Base-by-base conservation (phyloP, 176 grass and related monocot species). In the Thinopyrum elongatum region DNA sequence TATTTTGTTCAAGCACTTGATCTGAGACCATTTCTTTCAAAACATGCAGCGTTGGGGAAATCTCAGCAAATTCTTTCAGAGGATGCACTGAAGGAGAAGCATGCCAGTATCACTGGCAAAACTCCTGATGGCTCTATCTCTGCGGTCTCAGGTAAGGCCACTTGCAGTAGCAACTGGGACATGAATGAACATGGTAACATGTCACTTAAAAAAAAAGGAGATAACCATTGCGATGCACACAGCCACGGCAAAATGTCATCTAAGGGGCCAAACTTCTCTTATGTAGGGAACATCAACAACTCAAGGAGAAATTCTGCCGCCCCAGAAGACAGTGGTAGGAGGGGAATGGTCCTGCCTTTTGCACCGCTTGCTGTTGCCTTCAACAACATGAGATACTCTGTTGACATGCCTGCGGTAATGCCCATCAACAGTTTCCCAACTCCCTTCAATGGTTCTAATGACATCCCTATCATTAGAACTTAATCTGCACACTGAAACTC, bases 301-400 rank as follows among this genome's bases (percentile, higher is more conserved):
- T 55, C 85, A 84, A 87, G 89, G 74, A 83, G 74, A 73, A 84
- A 70, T 57, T 76, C 31, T 69, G 51, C 44, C 25, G 38, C 44
- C 31, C 86, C 84, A 77, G 78, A 29, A 31, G 39, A 15, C 33
- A 19, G 65, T 22, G 65, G 42, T 26, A 90, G 35, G 88, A 93
- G 64, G 82, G 91, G 91, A 65, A 93, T 93, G 91, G 91, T 93
- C 29, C 91, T 93, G 26, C 91, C 91, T 29, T 93, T 93, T 11
- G 29, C 82, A 0, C 88, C 91, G 4, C 88, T 93, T 66, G 74
- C 88, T 53, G 85, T 93, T 73, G 72, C 91, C 78, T 93, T 93
- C 75, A 78, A 90, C 77, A 78, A 93, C 55, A 80, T 93, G 15
- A 88, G 47, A 90, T 93, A 93, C 72, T 93, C 88, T 35, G 91